phyloP scores from a whole-genome alignment of 768 basidiomycete species.

The Russula vinacea region DNA sequence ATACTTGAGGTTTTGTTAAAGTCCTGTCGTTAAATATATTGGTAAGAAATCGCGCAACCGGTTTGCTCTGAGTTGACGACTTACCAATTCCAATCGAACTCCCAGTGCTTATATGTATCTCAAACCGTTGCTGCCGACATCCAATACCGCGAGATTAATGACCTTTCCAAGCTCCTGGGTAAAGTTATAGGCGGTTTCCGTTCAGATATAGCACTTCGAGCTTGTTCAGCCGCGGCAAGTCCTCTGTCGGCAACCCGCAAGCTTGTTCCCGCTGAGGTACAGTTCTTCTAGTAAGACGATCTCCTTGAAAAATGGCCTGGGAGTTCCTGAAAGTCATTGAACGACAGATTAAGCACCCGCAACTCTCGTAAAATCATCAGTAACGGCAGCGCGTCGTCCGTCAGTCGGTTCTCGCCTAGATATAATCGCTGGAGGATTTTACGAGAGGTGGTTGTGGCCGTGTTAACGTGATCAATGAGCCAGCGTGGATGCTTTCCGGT shows the following conservation, averaged over 20 bases:
- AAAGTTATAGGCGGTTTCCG: slow-evolving; percentile 89
- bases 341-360: slow-evolving; percentile 82
- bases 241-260: slow-evolving; percentile 88
- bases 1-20: slow-evolving; percentile 92
- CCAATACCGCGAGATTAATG: slow-evolving; percentile 71
- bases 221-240: slow-evolving; percentile 65
- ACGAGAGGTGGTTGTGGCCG: slow-evolving; percentile 56
- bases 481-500: too few species aligned
- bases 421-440: slow-evolving; percentile 73
- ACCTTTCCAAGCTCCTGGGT: slow-evolving; percentile 84
- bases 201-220: slow-evolving; percentile 83
- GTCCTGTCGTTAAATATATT: slow-evolving; percentile 51
- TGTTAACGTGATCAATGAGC: slow-evolving; percentile 12
- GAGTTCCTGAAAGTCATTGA: slow-evolving; percentile 91
- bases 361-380: slow-evolving; percentile 76
- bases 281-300: slow-evolving; percentile 74
- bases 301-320: slow-evolving; percentile 74
- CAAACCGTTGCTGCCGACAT: slow-evolving; percentile 89
- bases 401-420: slow-evolving; percentile 85
- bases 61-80: slow-evolving; percentile 37
- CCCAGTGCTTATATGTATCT: slow-evolving; percentile 96
- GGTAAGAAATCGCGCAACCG: background rate
- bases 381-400: slow-evolving; percentile 72
- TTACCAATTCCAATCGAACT: slow-evolving; percentile 99
- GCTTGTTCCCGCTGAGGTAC: slow-evolving; percentile 92